A percentile compares a stretch with the other conserved stretches of the same genome.
phyloP scores from a whole-genome alignment of 345 rosid genomes.

The Zanthoxylum bungeanum region DNA sequence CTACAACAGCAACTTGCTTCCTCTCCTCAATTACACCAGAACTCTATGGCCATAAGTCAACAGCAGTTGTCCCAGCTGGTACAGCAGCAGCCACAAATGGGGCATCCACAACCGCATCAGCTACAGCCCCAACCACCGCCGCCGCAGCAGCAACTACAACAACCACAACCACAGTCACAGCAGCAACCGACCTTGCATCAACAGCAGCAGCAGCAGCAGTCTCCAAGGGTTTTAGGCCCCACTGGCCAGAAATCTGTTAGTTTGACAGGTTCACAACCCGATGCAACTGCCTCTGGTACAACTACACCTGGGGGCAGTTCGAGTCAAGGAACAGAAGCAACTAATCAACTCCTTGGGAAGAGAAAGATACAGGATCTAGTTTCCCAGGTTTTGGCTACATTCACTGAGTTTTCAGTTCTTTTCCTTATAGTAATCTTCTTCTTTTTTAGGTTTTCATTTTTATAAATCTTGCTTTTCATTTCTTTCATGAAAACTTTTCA shows the following conservation, averaged over 20 bases:
- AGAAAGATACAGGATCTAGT: slow-evolving; percentile 98
- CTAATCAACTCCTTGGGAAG: slow-evolving; percentile 96
- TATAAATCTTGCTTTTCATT: background rate
- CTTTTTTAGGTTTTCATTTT: background rate
- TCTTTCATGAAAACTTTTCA: slow-evolving; percentile 6
- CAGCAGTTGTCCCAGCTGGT: slow-evolving; percentile 84
- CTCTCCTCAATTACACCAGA: slow-evolving; percentile 73
- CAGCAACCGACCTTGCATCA: slow-evolving; percentile 27
- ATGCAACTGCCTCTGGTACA: slow-evolving; percentile 93
- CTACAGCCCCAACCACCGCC: slow-evolving; percentile 35
- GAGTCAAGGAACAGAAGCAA: slow-evolving; percentile 97
- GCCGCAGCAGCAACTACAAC: slow-evolving; percentile 44
- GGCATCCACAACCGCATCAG: slow-evolving; percentile 36
- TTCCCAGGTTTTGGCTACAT: slow-evolving; percentile 63
- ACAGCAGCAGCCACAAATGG: slow-evolving; percentile 57
- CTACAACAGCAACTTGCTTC: slow-evolving; percentile 73
- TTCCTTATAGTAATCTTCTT: no score
- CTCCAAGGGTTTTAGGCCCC: slow-evolving; percentile 62
- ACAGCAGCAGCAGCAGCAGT: slow-evolving; percentile 51
- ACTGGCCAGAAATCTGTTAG: slow-evolving; percentile 83
- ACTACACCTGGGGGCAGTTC: slow-evolving; percentile 97
- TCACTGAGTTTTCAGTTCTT: slow-evolving; percentile 2
- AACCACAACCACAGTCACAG: slow-evolving; percentile 24
- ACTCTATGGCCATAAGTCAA: slow-evolving; percentile 58
- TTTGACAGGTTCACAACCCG: slow-evolving; percentile 96